A percentile compares a stretch with the other conserved stretches of the same genome.
These are phyloP conservation scores for Mycotypha africana DNA, from an alignment of 371 early-diverging fungal genomes.

Conservation along the genomic window DNA sequence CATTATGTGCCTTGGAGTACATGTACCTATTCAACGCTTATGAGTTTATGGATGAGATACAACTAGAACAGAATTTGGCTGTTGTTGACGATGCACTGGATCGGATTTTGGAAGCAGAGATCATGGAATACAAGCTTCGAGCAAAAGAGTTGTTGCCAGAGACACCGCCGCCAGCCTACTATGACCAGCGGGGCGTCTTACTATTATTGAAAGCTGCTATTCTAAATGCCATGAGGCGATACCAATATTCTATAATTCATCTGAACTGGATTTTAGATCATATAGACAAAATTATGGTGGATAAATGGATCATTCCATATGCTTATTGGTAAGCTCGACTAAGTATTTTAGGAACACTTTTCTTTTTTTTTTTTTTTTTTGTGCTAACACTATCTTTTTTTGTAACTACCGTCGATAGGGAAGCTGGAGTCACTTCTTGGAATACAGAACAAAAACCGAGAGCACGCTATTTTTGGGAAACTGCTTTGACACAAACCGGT, in stretches of 20 bases:
- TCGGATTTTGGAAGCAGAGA: constrained; percentile 32
- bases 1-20: constrained; percentile 52
- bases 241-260: constrained; percentile 34
- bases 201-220: constrained; percentile 37
- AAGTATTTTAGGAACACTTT: too few species aligned
- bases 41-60: constrained; percentile 43
- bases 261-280: constrained; percentile 58
- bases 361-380: too few species aligned
- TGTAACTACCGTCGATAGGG: constrained; percentile 13
- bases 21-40: constrained; percentile 54
- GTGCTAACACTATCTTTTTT: not conserved
- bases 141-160: constrained; percentile 36
- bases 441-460: constrained; percentile 28
- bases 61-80: constrained; percentile 30
- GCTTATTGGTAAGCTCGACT: constrained; percentile 48
- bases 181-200: constrained; percentile 31
- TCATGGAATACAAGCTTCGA: constrained; percentile 33
- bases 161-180: constrained; percentile 36
- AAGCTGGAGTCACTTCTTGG: constrained; percentile 40
- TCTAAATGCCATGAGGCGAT: constrained; percentile 31
- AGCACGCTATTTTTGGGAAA: constrained; percentile 31
- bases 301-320: constrained; percentile 56
- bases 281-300: constrained; percentile 31
- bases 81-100: constrained; percentile 36
- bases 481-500: constrained; percentile 23